Conservation (phyloP, 495 filamentous ascomycete species). For the Trichoderma orchidacearum region DNA sequence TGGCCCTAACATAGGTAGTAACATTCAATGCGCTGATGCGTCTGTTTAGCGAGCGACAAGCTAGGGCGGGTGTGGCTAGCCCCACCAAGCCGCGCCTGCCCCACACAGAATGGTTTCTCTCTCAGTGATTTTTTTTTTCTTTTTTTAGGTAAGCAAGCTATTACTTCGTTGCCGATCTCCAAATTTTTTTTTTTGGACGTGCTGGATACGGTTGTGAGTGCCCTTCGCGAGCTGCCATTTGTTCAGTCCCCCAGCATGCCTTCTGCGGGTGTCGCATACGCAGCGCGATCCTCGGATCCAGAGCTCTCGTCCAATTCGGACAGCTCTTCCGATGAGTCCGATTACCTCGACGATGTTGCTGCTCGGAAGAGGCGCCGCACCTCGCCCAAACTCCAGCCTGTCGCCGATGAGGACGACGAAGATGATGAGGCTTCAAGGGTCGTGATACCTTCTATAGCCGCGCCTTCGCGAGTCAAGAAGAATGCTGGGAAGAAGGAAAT, state of each 20-base stretch:
- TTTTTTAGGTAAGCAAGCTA: not conserved
- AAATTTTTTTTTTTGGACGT: not conserved
- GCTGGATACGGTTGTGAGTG: not conserved
- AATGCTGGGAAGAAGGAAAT: slow-evolving; percentile 6
- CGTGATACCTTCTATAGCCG: slow-evolving; percentile 19
- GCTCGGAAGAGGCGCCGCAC: slow-evolving; percentile 36
- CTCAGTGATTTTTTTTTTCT: not conserved
- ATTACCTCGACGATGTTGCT: slow-evolving; percentile 29
- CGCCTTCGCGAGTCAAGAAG: slow-evolving; percentile 36
- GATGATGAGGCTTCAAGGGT: slow-evolving; percentile 5
- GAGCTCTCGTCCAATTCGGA: not conserved
- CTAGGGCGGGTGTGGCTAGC: not conserved
- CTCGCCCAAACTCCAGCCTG: slow-evolving; percentile 11
- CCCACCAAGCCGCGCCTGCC: not conserved
- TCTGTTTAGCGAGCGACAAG: not conserved
- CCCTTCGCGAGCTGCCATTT: not conserved
- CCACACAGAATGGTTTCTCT: not conserved
- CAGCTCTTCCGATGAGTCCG: slow-evolving; percentile 13
- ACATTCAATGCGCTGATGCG: not conserved
- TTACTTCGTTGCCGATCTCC: too few species aligned
- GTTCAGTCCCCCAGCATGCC: not conserved
- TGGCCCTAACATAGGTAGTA: too few species aligned
- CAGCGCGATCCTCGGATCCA: not conserved
- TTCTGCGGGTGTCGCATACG: not conserved
- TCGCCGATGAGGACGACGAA: not conserved